A percentile compares a stretch with the other conserved stretches of the same genome.
Conservation (phyloP, 495 filamentous ascomycete genomes). For the Cercophora sp. region DNA sequence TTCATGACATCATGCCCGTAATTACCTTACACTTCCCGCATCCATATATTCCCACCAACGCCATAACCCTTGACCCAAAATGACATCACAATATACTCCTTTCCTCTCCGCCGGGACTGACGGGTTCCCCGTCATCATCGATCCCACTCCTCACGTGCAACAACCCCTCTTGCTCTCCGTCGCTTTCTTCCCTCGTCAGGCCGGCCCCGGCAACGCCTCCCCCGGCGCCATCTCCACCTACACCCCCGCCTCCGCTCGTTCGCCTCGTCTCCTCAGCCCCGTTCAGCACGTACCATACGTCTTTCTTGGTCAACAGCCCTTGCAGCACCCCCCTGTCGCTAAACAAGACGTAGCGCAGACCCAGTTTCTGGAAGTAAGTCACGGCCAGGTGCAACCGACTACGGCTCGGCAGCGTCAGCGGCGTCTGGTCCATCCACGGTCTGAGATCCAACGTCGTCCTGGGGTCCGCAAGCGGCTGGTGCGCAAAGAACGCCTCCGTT, state of each 20-base stretch:
- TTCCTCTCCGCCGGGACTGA: slow-evolving; percentile 19
- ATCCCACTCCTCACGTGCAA: slow-evolving; percentile 11
- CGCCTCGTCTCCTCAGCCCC: slow-evolving; percentile 62
- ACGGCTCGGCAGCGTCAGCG: slow-evolving; percentile 77
- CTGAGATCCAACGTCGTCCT: slow-evolving; percentile 77
- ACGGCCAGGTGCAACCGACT: slow-evolving; percentile 75
- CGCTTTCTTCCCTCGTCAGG: slow-evolving; percentile 21
- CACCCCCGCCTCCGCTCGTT: slow-evolving; percentile 18
- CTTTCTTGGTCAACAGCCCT: slow-evolving; percentile 93
- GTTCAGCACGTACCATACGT: slow-evolving; percentile 92
- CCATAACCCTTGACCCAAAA: neutral
- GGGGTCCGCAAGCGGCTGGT: slow-evolving; percentile 77
- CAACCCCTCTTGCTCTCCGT: slow-evolving; percentile 28
- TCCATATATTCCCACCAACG: neutral
- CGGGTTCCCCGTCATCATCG: slow-evolving; percentile 12
- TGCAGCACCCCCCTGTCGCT: slow-evolving; percentile 73
- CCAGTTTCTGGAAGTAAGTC: slow-evolving; percentile 89
- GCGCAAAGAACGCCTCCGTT: slow-evolving; percentile 79
- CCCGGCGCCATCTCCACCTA: neutral
- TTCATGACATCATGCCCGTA: no score
- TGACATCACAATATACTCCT: slow-evolving; percentile 26
- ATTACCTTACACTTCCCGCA: no score
- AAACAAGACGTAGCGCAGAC: slow-evolving; percentile 87
- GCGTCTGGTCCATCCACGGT: slow-evolving; percentile 98
- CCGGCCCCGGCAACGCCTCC: neutral